Evolutionary conservation across 768 basidiomycete species (phyloP).

Genomic region (Pulveroboletus sp.): DNA sequence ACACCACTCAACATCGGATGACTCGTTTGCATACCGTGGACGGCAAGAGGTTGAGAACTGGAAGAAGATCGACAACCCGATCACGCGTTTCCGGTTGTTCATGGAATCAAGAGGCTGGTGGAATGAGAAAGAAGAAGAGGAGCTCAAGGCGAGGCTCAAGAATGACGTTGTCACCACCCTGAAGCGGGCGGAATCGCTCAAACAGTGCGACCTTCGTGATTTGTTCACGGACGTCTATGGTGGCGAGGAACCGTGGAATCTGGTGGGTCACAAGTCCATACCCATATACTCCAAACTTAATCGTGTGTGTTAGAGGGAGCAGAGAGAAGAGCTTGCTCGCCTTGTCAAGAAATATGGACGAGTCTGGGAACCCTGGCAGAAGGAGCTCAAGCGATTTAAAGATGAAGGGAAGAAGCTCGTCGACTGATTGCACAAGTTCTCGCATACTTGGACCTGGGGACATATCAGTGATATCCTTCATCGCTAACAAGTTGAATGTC

Average conservation of each 20-base stretch:
- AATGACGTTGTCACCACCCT: constrained; percentile 75
- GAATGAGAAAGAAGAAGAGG: constrained; percentile 69
- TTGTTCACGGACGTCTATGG: constrained; percentile 87
- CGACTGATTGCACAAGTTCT: constrained; percentile 18
- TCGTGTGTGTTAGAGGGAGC: constrained; percentile 58
- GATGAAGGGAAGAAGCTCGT: constrained; percentile 62
- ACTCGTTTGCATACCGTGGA: constrained; percentile 90
- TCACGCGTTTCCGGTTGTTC: constrained; percentile 78
- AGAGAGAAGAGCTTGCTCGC: constrained; percentile 69
- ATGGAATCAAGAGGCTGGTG: constrained; percentile 86
- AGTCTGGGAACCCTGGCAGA: constrained; percentile 83
- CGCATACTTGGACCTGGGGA: neutral
- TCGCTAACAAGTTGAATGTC: neutral
- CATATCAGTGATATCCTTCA: neutral
- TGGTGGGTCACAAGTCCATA: constrained; percentile 48
- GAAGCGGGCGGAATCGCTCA: constrained; percentile 67
- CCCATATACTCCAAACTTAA: neutral
- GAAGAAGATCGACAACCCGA: constrained; percentile 88
- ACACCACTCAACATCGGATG: constrained; percentile 95
- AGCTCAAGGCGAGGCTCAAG: constrained; percentile 63
- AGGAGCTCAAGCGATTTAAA: constrained; percentile 72
- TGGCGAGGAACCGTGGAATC: constrained; percentile 78
- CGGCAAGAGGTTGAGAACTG: constrained; percentile 88
- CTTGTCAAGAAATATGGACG: constrained; percentile 82
- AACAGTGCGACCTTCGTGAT: constrained; percentile 67